Conservation (phyloP, 352 stramenopile genomes). For the Phytophthora syringae region DNA sequence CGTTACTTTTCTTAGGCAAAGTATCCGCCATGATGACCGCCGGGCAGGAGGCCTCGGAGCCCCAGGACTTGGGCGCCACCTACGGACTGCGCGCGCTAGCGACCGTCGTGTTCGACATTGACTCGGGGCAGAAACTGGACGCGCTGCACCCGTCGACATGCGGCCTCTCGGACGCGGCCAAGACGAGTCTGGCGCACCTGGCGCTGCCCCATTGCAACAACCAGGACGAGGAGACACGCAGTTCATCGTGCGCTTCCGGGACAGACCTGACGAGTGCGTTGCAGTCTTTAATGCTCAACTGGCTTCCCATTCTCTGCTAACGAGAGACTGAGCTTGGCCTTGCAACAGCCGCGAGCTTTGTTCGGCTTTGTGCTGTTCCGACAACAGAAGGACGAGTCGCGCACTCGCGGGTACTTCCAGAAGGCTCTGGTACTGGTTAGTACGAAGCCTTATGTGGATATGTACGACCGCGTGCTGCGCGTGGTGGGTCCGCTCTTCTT, state of each 20-base stretch:
- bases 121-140: conserved; percentile 77
- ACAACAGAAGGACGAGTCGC: conserved; percentile 75
- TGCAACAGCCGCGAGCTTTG: conserved; percentile 48
- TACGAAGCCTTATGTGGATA: conserved; percentile 71
- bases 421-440: conserved; percentile 85
- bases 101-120: conserved; percentile 85
- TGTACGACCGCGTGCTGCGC: conserved; percentile 78
- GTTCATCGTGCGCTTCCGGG: conserved; percentile 79
- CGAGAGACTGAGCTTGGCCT: conserved; percentile 9
- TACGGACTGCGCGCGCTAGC: conserved; percentile 71
- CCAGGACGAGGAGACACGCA: conserved; percentile 87
- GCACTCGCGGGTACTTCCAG: conserved; percentile 83
- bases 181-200: conserved; percentile 76
- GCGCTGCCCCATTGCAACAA: conserved; percentile 89
- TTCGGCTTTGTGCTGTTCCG: conserved; percentile 89
- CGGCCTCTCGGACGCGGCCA: conserved; percentile 53
- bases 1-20: neutral
- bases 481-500: conserved; percentile 85
- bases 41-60: neutral
- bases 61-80: conserved; percentile 6
- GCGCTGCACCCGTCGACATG: conserved; percentile 58
- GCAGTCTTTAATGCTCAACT: too few relatives aligned
- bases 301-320: too few relatives aligned
- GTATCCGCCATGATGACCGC: conserved; percentile 2
- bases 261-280: conserved; percentile 44